Conservation (phyloP, 2,329 filamentous ascomycete genomes). For the Laburnicola sp. region DNA sequence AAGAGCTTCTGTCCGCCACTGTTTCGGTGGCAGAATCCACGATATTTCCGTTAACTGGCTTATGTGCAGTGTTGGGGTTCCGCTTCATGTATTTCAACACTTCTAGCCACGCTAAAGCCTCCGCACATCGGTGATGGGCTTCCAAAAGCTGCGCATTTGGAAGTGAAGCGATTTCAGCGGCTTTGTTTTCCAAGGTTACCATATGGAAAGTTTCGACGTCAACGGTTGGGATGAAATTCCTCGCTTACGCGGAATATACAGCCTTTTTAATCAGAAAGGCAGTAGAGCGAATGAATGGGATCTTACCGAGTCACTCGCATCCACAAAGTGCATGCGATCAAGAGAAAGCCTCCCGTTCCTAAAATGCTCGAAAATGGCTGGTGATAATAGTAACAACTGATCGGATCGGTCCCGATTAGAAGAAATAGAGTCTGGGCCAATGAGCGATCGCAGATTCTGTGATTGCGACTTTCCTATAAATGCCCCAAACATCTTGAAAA, state of each 20-base stretch:
- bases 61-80: background rate
- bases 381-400: conserved; percentile 15
- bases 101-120: conserved; percentile 18
- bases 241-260: conserved; percentile 6
- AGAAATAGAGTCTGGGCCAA: conserved; percentile 8
- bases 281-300: background rate
- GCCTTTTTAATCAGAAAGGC: conserved; percentile 11
- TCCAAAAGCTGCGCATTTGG: conserved; percentile 17
- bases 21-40: background rate
- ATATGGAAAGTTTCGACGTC: conserved; percentile 8
- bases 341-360: conserved; percentile 19
- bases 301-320: conserved; percentile 10
- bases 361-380: conserved; percentile 18
- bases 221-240: conserved; percentile 13
- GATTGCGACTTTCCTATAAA: conserved; percentile 14
- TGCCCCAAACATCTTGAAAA: conserved; percentile 13
- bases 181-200: conserved; percentile 13
- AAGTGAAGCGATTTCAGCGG: conserved; percentile 10
- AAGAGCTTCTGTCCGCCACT: conserved; percentile 2
- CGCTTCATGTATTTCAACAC: conserved; percentile 17
- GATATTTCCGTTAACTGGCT: background rate
- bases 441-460: conserved; percentile 11
- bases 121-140: conserved; percentile 13
- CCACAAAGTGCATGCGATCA: background rate
- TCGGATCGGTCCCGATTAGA: conserved; percentile 7